phyloP scores from a whole-genome alignment of 352 stramenopile species.

The Thalassiosira mediterranea region DNA sequence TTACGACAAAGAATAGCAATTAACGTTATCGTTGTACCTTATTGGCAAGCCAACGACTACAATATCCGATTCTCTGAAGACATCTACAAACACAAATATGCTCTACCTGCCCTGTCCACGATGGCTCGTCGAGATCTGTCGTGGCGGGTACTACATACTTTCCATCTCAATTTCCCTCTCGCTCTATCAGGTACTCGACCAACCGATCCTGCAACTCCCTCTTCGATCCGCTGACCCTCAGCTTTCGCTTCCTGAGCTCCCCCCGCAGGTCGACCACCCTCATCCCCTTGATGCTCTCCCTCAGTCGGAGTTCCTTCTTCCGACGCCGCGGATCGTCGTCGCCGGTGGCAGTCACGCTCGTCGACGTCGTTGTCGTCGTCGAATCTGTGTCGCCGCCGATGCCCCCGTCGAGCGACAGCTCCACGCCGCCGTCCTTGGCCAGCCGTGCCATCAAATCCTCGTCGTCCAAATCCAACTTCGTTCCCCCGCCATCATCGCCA shows the following conservation, averaged over 20 bases:
- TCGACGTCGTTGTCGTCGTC: constrained; percentile 12
- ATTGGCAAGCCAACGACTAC: too few relatives aligned
- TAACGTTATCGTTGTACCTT: too few relatives aligned
- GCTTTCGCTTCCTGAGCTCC: constrained; percentile 58
- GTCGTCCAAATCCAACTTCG: constrained; percentile 1
- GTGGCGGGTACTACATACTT: too few relatives aligned
- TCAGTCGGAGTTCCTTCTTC: constrained; percentile 40
- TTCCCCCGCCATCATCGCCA: constrained; percentile 18
- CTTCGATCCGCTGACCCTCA: constrained; percentile 66
- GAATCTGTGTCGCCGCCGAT: constrained; percentile 1
- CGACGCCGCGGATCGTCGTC: too few relatives aligned
- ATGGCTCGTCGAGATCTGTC: too few relatives aligned
- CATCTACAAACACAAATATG: too few relatives aligned
- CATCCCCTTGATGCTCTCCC: constrained; percentile 58
- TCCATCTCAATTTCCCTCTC: too few relatives aligned
- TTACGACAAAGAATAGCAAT: too few relatives aligned
- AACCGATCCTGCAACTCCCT: constrained; percentile 64
- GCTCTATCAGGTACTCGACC: constrained; percentile 61
- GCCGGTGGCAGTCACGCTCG: constrained; percentile 10
- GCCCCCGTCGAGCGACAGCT: constrained; percentile 9
- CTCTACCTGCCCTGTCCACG: too few relatives aligned
- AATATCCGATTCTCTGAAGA: too few relatives aligned
- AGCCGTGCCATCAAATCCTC: constrained; percentile 4
- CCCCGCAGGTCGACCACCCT: constrained; percentile 61
- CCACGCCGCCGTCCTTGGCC: constrained; percentile 5